These are phyloP conservation scores for Claviceps quebecensis DNA, from an alignment of 2,329 filamentous ascomycete species.

Conservation along the genomic window DNA sequence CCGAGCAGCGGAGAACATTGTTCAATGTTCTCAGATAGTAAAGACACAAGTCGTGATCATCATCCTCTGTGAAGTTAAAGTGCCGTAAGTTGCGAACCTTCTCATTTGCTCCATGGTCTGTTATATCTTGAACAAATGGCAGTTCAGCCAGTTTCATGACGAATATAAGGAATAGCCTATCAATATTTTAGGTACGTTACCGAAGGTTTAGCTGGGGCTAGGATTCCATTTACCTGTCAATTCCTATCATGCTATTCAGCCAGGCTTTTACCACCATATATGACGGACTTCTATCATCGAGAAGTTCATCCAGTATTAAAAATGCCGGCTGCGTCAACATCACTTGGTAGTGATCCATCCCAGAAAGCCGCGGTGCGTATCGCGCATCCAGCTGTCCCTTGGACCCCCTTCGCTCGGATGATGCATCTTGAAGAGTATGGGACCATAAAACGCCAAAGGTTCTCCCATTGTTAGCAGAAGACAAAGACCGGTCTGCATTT, in stretches of 20 bases:
- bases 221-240: slow-evolving; percentile 40
- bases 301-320: slow-evolving; percentile 63
- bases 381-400: slow-evolving; percentile 26
- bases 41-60: slow-evolving; percentile 62
- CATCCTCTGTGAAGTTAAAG: slow-evolving; percentile 31
- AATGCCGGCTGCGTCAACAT: slow-evolving; percentile 74
- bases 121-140: slow-evolving; percentile 28
- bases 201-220: neutral
- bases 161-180: slow-evolving; percentile 47
- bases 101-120: slow-evolving; percentile 6
- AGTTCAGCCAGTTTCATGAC: slow-evolving; percentile 43
- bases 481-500: neutral
- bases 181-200: slow-evolving; percentile 1
- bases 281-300: slow-evolving; percentile 57
- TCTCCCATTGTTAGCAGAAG: slow-evolving; percentile 44
- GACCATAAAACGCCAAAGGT: slow-evolving; percentile 70
- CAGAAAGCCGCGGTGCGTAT: slow-evolving; percentile 30
- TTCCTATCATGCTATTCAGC: slow-evolving; percentile 54
- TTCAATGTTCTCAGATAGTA: slow-evolving; percentile 67
- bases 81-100: slow-evolving; percentile 9
- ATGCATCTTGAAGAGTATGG: slow-evolving; percentile 54
- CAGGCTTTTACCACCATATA: slow-evolving; percentile 68
- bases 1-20: slow-evolving; percentile 55
- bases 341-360: slow-evolving; percentile 50
- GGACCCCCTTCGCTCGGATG: slow-evolving; percentile 35